Conservation (phyloP, 176 grass and related monocot genomes). For the Paspalum notatum region DNA sequence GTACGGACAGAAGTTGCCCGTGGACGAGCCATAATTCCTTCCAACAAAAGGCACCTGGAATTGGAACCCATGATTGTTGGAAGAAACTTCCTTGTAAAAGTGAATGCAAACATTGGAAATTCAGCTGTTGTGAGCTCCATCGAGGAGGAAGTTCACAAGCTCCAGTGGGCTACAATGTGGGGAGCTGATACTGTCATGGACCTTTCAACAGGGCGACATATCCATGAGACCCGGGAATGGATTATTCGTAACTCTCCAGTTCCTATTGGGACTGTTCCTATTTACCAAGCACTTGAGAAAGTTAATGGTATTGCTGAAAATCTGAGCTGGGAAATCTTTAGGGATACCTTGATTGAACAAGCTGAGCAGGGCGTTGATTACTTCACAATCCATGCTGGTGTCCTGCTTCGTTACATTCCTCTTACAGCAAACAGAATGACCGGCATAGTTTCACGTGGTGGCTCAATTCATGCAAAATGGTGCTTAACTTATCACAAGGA, state of each 20-base stretch:
- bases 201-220: slow-evolving; percentile 95
- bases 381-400: slow-evolving; percentile 96
- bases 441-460: slow-evolving; percentile 95
- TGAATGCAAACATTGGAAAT: slow-evolving; percentile 98
- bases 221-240: slow-evolving; percentile 98
- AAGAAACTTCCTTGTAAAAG: slow-evolving; percentile 96
- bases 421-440: slow-evolving; percentile 99
- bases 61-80: slow-evolving; percentile 99
- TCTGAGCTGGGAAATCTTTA: slow-evolving; percentile 90
- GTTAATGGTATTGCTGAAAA: slow-evolving; percentile 95
- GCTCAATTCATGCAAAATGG: slow-evolving; percentile 99
- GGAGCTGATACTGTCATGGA: slow-evolving; percentile 98
- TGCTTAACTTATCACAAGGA: slow-evolving; percentile 95
- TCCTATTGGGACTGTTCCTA: slow-evolving; percentile 93
- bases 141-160: slow-evolving; percentile 97
- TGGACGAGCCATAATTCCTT: slow-evolving; percentile 94
- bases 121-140: slow-evolving; percentile 92
- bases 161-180: slow-evolving; percentile 99
- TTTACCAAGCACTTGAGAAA: slow-evolving; percentile 99
- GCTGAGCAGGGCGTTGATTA: slow-evolving; percentile 99
- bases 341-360: slow-evolving; percentile 92
- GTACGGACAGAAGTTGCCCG: slow-evolving; percentile 85
- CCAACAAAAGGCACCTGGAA: slow-evolving; percentile 93
- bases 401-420: slow-evolving; percentile 93
- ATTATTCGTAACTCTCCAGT: slow-evolving; percentile 93